phyloP scores from a whole-genome alignment of 2,329 filamentous ascomycete genomes.

The Diaporthe citriasiana region DNA sequence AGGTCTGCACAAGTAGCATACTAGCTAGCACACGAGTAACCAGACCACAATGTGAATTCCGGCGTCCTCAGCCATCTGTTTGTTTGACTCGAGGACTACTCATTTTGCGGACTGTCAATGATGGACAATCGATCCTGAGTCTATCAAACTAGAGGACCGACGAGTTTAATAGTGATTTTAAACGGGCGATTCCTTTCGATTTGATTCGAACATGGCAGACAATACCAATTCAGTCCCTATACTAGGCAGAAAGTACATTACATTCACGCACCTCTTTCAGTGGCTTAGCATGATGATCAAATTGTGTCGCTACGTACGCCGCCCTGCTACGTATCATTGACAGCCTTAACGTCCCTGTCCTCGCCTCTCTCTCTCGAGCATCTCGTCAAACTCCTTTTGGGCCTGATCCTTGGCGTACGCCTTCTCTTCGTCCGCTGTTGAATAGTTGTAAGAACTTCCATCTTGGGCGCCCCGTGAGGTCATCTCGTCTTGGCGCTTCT shows the following conservation, averaged over 20 bases:
- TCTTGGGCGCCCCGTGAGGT: constrained; percentile 39
- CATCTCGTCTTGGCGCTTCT: constrained; percentile 46
- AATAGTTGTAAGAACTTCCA: constrained; percentile 52
- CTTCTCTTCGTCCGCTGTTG: constrained; percentile 54
- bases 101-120: not conserved
- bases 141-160: too few species aligned
- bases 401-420: constrained; percentile 59
- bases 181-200: not conserved
- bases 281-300: not conserved
- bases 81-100: not conserved
- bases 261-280: not conserved
- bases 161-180: not conserved
- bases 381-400: constrained; percentile 64
- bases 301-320: not conserved
- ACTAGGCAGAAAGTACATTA: too few species aligned
- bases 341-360: constrained; percentile 20
- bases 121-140: not conserved
- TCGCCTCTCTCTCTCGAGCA: constrained; percentile 60
- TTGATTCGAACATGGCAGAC: too few species aligned
- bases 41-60: not conserved
- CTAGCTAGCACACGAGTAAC: not conserved
- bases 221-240: too few species aligned
- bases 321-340: not conserved
- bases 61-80: not conserved
- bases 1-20: not conserved